Evolutionary conservation across 176 grass and related monocot genomes (phyloP).

Genomic region (Hordeum vulgare): MorexV3_pseudomolecules_assembly NC_058524.1:624608672-624609171

Average conservation of each 20-base stretch:
- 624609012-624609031: conserved; percentile 5
- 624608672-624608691: neutral
- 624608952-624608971: conserved; percentile 39
- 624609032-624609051: neutral
- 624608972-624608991: conserved; percentile 21
- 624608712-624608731: conserved; percentile 6
- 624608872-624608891: conserved; percentile 48
- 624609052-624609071: neutral
- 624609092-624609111: conserved; percentile 8
- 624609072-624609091: neutral
- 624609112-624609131: neutral
- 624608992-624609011: neutral
- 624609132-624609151: conserved; percentile 1
- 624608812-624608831: neutral
- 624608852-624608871: conserved; percentile 44
- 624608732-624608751: conserved; percentile 56
- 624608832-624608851: conserved; percentile 38
- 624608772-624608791: conserved; percentile 38
- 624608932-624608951: neutral
- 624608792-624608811: conserved; percentile 30
- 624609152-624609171: neutral
- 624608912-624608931: neutral
- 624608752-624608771: conserved; percentile 53
- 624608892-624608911: no score
- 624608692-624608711: neutral